Percentiles rank a stretch among this genome's conserved stretches.
Evolutionary conservation across 768 basidiomycete genomes (phyloP).

Genomic region (Cubamyces lactineus): DNA sequence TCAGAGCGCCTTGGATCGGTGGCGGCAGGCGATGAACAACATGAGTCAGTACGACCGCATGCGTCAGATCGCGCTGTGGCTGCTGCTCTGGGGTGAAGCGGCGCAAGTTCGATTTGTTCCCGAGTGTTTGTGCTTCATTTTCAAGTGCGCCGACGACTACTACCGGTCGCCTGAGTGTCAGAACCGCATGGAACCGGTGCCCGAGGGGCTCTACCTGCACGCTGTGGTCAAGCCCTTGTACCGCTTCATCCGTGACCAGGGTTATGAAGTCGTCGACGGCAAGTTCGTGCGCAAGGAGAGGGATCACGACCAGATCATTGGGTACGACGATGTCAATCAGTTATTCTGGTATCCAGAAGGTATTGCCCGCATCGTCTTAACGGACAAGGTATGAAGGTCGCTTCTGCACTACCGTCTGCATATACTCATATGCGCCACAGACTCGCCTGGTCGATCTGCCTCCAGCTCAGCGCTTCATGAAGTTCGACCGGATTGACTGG

Average conservation of each 20-base stretch:
- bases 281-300: slow-evolving; percentile 91
- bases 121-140: slow-evolving; percentile 98
- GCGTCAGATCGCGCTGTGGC: slow-evolving; percentile 92
- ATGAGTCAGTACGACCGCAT: slow-evolving; percentile 99
- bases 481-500: slow-evolving; percentile 97
- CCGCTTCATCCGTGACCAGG: slow-evolving; percentile 95
- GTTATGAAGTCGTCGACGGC: slow-evolving; percentile 94
- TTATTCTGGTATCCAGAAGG: slow-evolving; percentile 99
- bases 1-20: slow-evolving; percentile 84
- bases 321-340: slow-evolving; percentile 99
- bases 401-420: not conserved
- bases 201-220: slow-evolving; percentile 93
- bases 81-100: slow-evolving; percentile 97
- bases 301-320: slow-evolving; percentile 94
- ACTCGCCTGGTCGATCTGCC: slow-evolving; percentile 90
- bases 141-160: slow-evolving; percentile 99
- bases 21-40: slow-evolving; percentile 97
- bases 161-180: slow-evolving; percentile 99
- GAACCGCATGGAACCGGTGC: slow-evolving; percentile 86
- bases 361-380: slow-evolving; percentile 86
- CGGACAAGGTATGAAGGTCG: slow-evolving; percentile 71
- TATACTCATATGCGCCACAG: slow-evolving; percentile 40
- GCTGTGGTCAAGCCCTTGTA: slow-evolving; percentile 93
- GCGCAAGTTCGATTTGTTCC: slow-evolving; percentile 97
- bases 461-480: slow-evolving; percentile 93